Percentiles rank a stretch among this genome's conserved stretches.
Evolutionary conservation across 2,329 filamentous ascomycete genomes (phyloP).

Genomic region (Pseudogymnoascus sp.): DNA sequence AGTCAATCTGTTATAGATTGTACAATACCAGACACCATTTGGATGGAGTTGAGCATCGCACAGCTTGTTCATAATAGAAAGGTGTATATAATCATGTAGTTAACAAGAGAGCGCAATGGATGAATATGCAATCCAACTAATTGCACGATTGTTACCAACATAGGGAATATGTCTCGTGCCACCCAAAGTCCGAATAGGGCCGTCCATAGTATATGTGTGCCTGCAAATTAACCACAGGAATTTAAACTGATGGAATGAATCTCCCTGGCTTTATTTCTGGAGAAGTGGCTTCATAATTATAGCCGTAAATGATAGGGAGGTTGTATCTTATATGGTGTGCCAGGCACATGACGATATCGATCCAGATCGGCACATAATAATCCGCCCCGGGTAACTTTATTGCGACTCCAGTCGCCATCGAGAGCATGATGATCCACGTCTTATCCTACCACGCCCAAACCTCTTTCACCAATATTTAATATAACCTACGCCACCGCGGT

Average conservation of each 20-base stretch:
- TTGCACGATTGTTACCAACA: not conserved
- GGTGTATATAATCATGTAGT: not conserved
- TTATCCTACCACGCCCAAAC: not conserved
- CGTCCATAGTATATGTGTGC: not conserved
- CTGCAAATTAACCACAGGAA: not conserved
- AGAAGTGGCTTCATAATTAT: not conserved
- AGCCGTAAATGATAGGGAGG: not conserved
- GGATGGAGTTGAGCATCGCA: not conserved
- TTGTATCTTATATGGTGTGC: not conserved
- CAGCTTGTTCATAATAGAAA: not conserved
- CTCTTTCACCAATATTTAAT: not conserved
- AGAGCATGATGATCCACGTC: not conserved
- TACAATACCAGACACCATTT: not conserved
- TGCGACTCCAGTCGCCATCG: not conserved
- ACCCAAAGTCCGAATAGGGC: not conserved
- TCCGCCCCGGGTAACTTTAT: constrained; percentile 1
- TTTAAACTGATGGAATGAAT: not conserved
- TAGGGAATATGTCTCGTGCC: not conserved
- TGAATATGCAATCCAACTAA: not conserved
- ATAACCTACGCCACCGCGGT: not conserved
- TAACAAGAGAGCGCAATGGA: not conserved
- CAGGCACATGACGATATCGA: not conserved
- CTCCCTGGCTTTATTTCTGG: not conserved
- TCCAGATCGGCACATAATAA: constrained; percentile 7
- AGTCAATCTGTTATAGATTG: not conserved